phyloP scores from a whole-genome alignment of 2,329 filamentous ascomycete species.

The Exophiala bonariae region DNA sequence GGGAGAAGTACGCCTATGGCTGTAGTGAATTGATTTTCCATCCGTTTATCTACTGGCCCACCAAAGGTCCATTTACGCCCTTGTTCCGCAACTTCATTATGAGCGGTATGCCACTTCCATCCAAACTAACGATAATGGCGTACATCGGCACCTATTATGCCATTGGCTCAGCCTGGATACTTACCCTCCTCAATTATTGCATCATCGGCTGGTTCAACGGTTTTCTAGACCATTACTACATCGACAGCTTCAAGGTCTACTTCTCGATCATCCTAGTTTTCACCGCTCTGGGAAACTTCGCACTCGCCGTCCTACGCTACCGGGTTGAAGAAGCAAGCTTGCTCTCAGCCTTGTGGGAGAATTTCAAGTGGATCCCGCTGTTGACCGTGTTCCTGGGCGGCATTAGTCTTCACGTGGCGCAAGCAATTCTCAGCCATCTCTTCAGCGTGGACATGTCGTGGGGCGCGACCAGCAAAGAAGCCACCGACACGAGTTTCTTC shows the following conservation, averaged over 20 bases:
- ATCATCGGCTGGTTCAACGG: constrained; percentile 71
- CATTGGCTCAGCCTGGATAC: constrained; percentile 65
- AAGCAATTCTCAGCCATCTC: constrained; percentile 79
- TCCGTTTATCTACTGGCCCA: constrained; percentile 71
- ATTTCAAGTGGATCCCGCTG: constrained; percentile 64
- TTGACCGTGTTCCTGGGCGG: constrained; percentile 79
- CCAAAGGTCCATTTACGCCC: constrained; percentile 73
- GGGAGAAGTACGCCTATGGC: constrained; percentile 85
- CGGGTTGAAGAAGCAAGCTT: constrained; percentile 57
- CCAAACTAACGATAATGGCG: constrained; percentile 70
- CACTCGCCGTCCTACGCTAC: constrained; percentile 64
- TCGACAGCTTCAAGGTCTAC: constrained; percentile 66
- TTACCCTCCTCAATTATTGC: constrained; percentile 70
- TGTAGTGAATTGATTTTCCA: constrained; percentile 82
- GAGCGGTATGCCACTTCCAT: constrained; percentile 60
- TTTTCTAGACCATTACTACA: constrained; percentile 65
- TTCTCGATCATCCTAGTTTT: constrained; percentile 66
- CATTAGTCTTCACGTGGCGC: constrained; percentile 75
- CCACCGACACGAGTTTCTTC: constrained; percentile 73
- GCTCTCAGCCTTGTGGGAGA: constrained; percentile 52
- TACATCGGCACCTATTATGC: constrained; percentile 74
- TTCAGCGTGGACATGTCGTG: constrained; percentile 84
- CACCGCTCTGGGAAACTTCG: constrained; percentile 60
- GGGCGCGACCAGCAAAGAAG: constrained; percentile 80
- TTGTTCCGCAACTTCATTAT: constrained; percentile 73